Conservation (phyloP, 2,329 filamentous ascomycete genomes). For the Aspergillaceae sp. region DNA sequence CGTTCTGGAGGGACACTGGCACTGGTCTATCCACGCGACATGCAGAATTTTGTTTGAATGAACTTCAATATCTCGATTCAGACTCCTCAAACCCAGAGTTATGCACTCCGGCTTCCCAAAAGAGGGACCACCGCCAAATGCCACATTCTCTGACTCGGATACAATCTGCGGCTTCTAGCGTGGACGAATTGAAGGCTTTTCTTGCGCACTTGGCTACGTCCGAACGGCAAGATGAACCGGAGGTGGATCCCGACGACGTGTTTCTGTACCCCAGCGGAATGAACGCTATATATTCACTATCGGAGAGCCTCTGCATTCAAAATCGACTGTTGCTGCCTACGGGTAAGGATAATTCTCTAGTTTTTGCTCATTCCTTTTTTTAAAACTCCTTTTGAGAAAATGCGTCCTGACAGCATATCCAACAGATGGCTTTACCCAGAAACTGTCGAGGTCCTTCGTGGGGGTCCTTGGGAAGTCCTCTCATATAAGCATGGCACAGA, state of each 20-base stretch:
- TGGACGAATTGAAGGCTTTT: neutral
- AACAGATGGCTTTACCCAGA: neutral
- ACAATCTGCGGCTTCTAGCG: neutral
- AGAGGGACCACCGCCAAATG: neutral
- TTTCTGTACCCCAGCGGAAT: neutral
- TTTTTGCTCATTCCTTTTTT: no score
- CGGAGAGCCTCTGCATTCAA: neutral
- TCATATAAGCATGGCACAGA: neutral
- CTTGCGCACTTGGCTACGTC: neutral
- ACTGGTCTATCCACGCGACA: neutral
- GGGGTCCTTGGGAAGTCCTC: neutral
- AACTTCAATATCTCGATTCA: neutral
- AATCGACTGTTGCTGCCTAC: neutral
- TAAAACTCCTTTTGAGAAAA: no score
- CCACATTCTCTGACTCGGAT: neutral
- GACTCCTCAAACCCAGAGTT: neutral
- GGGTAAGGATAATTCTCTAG: neutral
- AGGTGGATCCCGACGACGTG: neutral
- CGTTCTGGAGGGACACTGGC: neutral
- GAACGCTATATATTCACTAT: neutral
- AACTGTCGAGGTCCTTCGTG: neutral
- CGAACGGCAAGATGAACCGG: neutral
- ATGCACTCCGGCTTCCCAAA: neutral
- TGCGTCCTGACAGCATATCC: no score
- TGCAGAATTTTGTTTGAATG: neutral